Evolutionary conservation across 345 rosid species (phyloP).

Genomic region (Ailanthus altissimus): DNA sequence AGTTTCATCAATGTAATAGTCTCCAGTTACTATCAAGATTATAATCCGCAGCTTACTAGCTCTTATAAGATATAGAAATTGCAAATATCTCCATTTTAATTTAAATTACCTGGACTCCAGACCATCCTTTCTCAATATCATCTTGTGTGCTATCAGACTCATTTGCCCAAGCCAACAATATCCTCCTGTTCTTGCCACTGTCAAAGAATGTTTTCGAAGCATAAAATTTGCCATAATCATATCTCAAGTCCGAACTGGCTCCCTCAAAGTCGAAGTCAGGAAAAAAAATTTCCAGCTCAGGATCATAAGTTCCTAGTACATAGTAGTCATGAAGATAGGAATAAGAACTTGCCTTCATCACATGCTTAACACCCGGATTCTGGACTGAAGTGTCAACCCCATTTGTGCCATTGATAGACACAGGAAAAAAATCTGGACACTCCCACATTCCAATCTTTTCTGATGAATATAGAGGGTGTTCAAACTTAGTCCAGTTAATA

Average conservation of each 20-base stretch:
- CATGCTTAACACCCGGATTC: constrained; percentile 45
- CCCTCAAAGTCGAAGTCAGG: constrained; percentile 45
- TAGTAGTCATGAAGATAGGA: constrained; percentile 48
- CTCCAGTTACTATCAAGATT: too few relatives aligned
- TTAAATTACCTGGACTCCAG: constrained; percentile 60
- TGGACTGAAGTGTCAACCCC: constrained; percentile 54
- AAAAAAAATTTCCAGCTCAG: constrained; percentile 39
- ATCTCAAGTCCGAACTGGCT: constrained; percentile 46
- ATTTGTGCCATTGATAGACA: constrained; percentile 27
- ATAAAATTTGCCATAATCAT: constrained; percentile 65
- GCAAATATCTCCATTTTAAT: background rate
- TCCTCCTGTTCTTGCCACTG: constrained; percentile 49
- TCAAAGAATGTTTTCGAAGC: constrained; percentile 75
- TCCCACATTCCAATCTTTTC: constrained; percentile 63
- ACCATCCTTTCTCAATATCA: constrained; percentile 63
- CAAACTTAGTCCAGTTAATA: constrained; percentile 37
- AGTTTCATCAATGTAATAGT: background rate
- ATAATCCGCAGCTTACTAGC: background rate
- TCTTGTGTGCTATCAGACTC: constrained; percentile 59
- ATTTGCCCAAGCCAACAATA: constrained; percentile 61
- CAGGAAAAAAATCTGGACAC: constrained; percentile 67
- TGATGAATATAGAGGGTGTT: constrained; percentile 37
- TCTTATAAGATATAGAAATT: background rate
- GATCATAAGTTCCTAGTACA: constrained; percentile 49
- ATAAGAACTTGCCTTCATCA: constrained; percentile 50